Evolutionary conservation across 139 green algal genomes (phyloP).

Genomic region (Coccomyxa sp.): DNA sequence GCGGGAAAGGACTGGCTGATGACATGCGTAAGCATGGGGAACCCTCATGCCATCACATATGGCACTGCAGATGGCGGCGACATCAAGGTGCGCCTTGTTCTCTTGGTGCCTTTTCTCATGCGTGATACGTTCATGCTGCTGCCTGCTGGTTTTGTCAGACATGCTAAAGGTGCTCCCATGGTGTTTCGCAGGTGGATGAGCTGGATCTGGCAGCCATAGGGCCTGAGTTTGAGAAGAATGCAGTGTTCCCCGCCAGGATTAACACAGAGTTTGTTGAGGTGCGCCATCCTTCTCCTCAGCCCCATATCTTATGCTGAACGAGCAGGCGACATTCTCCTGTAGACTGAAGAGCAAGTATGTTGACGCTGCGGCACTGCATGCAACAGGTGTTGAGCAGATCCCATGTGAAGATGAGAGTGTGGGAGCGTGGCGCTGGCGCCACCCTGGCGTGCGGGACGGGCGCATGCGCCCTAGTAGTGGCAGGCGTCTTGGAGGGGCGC

Average conservation of each 20-base stretch:
- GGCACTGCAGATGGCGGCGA: constrained; percentile 43
- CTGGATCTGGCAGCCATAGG: constrained; percentile 71
- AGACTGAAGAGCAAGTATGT: too few relatives aligned
- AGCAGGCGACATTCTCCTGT: background rate
- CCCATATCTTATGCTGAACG: background rate
- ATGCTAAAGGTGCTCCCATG: background rate
- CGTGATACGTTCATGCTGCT: too few relatives aligned
- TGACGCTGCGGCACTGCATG: too few relatives aligned
- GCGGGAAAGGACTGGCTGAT: constrained; percentile 74
- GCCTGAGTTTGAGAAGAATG: constrained; percentile 88
- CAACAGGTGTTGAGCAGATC: constrained; percentile 53
- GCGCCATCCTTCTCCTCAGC: too few relatives aligned
- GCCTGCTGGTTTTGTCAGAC: background rate
- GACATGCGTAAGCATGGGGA: constrained; percentile 96
- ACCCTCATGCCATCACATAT: constrained; percentile 93
- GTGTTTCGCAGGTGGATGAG: constrained; percentile 48
- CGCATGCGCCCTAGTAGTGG: constrained; percentile 95
- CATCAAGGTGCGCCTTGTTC: constrained; percentile 47
- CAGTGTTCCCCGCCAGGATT: constrained; percentile 85
- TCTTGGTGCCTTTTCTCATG: background rate
- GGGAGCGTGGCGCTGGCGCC: constrained; percentile 93
- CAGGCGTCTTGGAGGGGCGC: constrained; percentile 89
- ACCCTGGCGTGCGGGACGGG: constrained; percentile 97
- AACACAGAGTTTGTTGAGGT: constrained; percentile 94
- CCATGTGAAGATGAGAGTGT: constrained; percentile 92